Evolutionary conservation across 2,329 filamentous ascomycete genomes (phyloP).

Genomic region (Calonectria pseudoreteaudii): DNA sequence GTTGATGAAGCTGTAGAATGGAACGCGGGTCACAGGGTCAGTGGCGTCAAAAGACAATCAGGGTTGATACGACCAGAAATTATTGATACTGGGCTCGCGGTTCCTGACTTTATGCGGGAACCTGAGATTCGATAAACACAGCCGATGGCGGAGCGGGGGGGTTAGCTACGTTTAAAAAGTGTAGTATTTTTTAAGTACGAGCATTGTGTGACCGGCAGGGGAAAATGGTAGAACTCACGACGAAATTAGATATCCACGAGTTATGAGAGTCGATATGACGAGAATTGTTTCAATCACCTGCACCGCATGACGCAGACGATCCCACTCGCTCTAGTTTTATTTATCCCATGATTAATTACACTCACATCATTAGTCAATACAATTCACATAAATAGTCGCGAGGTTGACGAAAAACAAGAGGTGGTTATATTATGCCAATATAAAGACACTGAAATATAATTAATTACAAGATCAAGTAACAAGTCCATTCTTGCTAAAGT

Average conservation of each 20-base stretch:
- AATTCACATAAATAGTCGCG: too few species aligned
- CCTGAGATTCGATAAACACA: constrained; percentile 50
- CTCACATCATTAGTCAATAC: neutral
- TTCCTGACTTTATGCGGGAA: constrained; percentile 58
- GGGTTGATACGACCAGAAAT: constrained; percentile 46
- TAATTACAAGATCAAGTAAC: neutral
- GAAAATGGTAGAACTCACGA: neutral
- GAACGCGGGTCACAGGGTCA: constrained; percentile 34
- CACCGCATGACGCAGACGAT: neutral
- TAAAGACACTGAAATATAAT: neutral
- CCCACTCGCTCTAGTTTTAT: neutral
- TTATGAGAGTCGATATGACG: constrained; percentile 16
- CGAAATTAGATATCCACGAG: constrained; percentile 9
- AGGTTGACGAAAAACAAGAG: neutral
- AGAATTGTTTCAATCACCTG: neutral
- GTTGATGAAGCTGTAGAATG: constrained; percentile 35
- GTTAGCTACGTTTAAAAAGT: neutral
- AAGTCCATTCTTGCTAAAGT: neutral
- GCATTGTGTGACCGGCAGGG: neutral
- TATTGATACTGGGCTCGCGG: constrained; percentile 49
- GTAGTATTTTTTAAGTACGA: neutral
- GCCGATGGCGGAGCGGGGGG: neutral
- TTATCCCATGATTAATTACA: neutral
- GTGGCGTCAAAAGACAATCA: constrained; percentile 44
- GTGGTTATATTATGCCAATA: neutral